Conservation (phyloP, 257 asterid genomes). For the Penstemon newberryi region DNA sequence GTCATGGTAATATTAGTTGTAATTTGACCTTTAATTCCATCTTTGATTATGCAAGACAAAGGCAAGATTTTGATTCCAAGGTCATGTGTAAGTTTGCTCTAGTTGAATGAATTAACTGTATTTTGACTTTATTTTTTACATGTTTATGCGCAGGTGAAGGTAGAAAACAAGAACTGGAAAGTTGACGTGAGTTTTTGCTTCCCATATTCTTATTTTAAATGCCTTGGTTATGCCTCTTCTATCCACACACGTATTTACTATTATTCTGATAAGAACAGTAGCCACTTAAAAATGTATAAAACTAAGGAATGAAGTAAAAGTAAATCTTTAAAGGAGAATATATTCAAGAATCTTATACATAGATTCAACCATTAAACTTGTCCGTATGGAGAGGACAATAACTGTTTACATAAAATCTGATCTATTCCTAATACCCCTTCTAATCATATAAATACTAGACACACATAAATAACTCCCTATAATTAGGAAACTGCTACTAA, state of each 20-base stretch:
- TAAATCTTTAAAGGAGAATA: no score
- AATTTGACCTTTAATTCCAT: not conserved
- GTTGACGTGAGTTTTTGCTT: constrained; percentile 69
- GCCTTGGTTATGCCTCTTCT: not conserved
- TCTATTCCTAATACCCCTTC: no score
- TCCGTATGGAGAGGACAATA: no score
- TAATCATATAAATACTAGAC: no score
- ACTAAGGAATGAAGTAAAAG: no score
- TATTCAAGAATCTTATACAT: no score
- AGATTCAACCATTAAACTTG: no score
- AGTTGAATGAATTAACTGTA: constrained; percentile 9
- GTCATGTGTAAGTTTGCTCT: constrained; percentile 6
- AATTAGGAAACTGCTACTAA: no score
- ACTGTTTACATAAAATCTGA: no score
- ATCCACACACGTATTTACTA: not conserved
- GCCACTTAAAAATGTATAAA: no score
- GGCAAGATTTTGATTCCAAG: not conserved
- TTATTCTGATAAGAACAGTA: not conserved
- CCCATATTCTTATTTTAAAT: not conserved
- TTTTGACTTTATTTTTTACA: constrained; percentile 20
- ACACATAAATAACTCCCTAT: no score
- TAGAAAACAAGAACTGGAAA: constrained; percentile 91
- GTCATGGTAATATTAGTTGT: constrained; percentile 8
- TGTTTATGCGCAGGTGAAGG: constrained; percentile 74
- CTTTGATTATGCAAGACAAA: not conserved